Conservation (phyloP, 1,284 basidiomycete species). For the Fomitopsis pinicola region DNA sequence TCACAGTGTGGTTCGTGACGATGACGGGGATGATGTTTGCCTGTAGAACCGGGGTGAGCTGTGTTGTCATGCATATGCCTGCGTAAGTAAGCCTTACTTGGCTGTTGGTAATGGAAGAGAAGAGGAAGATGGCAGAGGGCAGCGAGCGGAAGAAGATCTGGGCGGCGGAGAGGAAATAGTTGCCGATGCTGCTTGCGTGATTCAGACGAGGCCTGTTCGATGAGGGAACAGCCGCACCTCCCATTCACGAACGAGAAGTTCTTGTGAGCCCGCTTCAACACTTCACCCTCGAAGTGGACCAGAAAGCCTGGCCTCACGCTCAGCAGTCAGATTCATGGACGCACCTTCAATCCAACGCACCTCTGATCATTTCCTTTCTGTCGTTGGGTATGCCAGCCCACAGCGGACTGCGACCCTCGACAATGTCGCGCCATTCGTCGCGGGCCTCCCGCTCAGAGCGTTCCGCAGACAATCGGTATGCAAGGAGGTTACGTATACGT, state of each 20-base stretch:
- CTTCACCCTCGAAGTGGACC: slow-evolving; percentile 86
- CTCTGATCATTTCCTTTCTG: slow-evolving; percentile 87
- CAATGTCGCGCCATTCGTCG: slow-evolving; percentile 88
- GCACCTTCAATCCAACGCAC: slow-evolving; percentile 30
- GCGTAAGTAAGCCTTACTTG: slow-evolving; percentile 28
- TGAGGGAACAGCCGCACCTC: slow-evolving; percentile 40
- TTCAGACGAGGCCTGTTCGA: not conserved
- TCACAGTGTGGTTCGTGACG: slow-evolving; percentile 95
- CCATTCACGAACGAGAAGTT: slow-evolving; percentile 88
- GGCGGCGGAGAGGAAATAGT: slow-evolving; percentile 86
- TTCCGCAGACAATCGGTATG: slow-evolving; percentile 73
- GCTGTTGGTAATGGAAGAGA: slow-evolving; percentile 87
- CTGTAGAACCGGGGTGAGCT: slow-evolving; percentile 30
- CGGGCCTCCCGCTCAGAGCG: slow-evolving; percentile 74
- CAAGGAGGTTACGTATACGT: slow-evolving; percentile 73
- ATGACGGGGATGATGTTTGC: slow-evolving; percentile 86
- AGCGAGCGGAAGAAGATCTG: slow-evolving; percentile 85
- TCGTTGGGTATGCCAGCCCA: slow-evolving; percentile 92
- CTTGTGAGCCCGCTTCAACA: slow-evolving; percentile 86
- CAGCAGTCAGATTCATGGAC: not conserved
- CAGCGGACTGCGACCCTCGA: slow-evolving; percentile 82
- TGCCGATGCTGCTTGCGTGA: slow-evolving; percentile 59
- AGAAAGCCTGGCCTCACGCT: slow-evolving; percentile 63
- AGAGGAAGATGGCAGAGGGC: slow-evolving; percentile 93
- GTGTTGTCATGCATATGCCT: not conserved